Conservation (phyloP, 2,329 filamentous ascomycete species). For the Tolypocladium album region DNA sequence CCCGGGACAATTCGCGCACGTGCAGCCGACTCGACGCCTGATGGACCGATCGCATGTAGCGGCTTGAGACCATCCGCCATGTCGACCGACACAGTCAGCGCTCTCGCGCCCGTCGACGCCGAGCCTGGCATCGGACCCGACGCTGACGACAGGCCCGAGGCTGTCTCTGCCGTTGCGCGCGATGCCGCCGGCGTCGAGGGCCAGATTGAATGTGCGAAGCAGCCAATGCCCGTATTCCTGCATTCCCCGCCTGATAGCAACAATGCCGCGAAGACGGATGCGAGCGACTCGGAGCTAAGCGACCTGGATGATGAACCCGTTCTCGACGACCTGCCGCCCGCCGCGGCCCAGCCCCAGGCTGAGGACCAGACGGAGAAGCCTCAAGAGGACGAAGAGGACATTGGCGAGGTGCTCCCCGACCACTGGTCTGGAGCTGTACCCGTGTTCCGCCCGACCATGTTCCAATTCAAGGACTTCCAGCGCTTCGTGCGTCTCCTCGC, state of each 20-base stretch:
- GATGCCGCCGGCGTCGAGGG: constrained; percentile 15
- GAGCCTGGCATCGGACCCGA: constrained; percentile 2
- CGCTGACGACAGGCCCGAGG: constrained; percentile 2
- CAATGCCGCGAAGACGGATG: constrained; percentile 46
- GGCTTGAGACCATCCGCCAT: constrained; percentile 31
- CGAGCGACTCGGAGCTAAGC: constrained; percentile 55
- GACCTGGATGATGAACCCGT: constrained; percentile 49
- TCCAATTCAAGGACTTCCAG: constrained; percentile 89
- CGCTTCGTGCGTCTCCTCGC: constrained; percentile 55
- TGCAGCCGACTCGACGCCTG: constrained; percentile 10
- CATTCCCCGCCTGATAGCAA: constrained; percentile 57
- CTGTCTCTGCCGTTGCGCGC: constrained; percentile 11
- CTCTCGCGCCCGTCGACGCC: constrained; percentile 23
- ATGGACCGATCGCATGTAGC: constrained; percentile 25
- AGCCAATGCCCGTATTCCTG: constrained; percentile 32
- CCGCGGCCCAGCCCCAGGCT: constrained; percentile 9
- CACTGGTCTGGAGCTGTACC: constrained; percentile 88
- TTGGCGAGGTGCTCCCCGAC: constrained; percentile 71
- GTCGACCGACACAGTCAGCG: constrained; percentile 45
- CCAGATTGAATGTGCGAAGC: constrained; percentile 24
- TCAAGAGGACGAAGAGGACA: constrained; percentile 43
- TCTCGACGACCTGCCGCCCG: constrained; percentile 19
- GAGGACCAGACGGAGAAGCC: constrained; percentile 9
- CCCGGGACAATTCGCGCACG: neutral
- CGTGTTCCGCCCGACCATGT: constrained; percentile 91